Conservation (phyloP, 1,284 basidiomycete species). For the Apiotrichum domesticum region DNA sequence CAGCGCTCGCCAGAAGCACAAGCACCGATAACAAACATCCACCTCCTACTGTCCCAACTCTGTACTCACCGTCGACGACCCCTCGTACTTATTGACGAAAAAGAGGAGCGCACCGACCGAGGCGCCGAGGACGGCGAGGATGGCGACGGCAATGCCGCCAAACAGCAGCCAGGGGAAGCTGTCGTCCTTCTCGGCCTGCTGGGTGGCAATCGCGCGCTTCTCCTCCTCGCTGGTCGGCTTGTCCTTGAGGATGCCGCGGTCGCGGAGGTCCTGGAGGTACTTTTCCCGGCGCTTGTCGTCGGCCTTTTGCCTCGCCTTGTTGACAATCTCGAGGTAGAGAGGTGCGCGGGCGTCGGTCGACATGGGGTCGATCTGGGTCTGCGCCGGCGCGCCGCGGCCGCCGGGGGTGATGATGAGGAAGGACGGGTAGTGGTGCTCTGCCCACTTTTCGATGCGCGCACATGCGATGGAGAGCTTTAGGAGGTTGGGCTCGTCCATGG, state of each 20-base stretch:
- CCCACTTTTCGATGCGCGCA: constrained; percentile 87
- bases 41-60: no score
- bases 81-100: not conserved
- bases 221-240: not conserved
- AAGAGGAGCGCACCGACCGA: not conserved
- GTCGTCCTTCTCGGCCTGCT: not conserved
- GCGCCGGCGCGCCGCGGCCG: constrained; percentile 37
- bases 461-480: constrained; percentile 71
- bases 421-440: constrained; percentile 79
- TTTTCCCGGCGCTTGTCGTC: constrained; percentile 24
- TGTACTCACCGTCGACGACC: not conserved
- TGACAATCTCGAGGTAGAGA: constrained; percentile 32
- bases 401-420: constrained; percentile 57
- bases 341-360: constrained; percentile 54
- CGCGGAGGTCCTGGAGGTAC: constrained; percentile 25
- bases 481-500: constrained; percentile 80
- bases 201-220: not conserved
- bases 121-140: constrained; percentile 3
- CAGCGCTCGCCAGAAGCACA: no score
- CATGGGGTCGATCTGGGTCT: constrained; percentile 47
- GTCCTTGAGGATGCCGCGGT: constrained; percentile 19
- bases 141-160: not conserved
- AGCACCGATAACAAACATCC: no score
- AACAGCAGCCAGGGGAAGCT: constrained; percentile 6
- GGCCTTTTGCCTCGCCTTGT: constrained; percentile 25